Evolutionary conservation across 1,284 basidiomycete genomes (phyloP).

Genomic region (Takashimella koratensis): DNA sequence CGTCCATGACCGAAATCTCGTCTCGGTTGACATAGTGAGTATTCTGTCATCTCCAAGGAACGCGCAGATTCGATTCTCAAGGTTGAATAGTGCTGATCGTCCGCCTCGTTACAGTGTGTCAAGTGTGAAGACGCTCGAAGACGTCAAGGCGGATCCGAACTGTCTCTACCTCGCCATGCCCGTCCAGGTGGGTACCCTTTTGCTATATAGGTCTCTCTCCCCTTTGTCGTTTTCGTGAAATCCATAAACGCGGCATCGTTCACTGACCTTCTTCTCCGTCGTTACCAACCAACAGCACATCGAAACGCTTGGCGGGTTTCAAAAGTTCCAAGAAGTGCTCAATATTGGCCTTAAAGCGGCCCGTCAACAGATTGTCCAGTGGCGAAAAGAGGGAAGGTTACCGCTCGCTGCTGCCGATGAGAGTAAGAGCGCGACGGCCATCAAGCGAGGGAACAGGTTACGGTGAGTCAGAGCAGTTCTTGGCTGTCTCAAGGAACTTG

Average conservation of each 20-base stretch:
- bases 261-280: neutral
- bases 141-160: constrained; percentile 81
- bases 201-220: neutral
- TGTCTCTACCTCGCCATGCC: constrained; percentile 95
- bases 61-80: neutral
- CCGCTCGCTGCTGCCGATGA: constrained; percentile 63
- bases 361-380: constrained; percentile 66
- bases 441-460: constrained; percentile 35
- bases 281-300: constrained; percentile 21
- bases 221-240: too few relatives aligned
- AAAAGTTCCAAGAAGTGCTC: constrained; percentile 56
- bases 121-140: constrained; percentile 89
- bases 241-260: too few relatives aligned
- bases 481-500: too few relatives aligned
- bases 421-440: constrained; percentile 27
- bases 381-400: constrained; percentile 75
- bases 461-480: constrained; percentile 19
- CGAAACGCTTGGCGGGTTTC: constrained; percentile 49
- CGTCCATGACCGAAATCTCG: constrained; percentile 94
- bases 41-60: constrained; percentile 1
- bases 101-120: constrained; percentile 66
- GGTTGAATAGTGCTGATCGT: too few relatives aligned
- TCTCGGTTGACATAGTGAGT: constrained; percentile 89
- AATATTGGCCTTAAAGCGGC: constrained; percentile 77
- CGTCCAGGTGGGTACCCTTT: constrained; percentile 68